A percentile compares a stretch with the other conserved stretches of the same genome.
These are phyloP conservation scores for Candida wancherniae DNA, from an alignment of 805 yeast genomes.

Conservation along the genomic window DNA sequence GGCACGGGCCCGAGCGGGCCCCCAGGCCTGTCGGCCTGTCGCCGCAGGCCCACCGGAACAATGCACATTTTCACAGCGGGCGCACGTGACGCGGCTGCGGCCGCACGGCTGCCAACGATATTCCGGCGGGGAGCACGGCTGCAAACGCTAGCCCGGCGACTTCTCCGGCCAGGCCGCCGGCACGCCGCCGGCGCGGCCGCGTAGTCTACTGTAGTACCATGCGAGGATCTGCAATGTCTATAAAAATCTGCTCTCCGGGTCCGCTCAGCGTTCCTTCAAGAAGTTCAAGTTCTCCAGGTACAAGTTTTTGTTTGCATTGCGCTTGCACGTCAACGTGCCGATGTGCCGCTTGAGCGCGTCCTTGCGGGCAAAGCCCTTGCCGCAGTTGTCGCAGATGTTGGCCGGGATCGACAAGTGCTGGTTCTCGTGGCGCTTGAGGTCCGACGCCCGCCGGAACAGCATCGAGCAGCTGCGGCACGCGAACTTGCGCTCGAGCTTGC, in stretches of 20 bases:
- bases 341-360: slow-evolving; percentile 76
- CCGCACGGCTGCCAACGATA: too few species aligned
- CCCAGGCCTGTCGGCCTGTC: too few species aligned
- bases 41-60: too few species aligned
- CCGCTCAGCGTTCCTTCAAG: slow-evolving; percentile 8
- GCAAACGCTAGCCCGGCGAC: too few species aligned
- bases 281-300: slow-evolving; percentile 31
- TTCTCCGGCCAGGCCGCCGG: too few species aligned
- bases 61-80: too few species aligned
- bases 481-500: slow-evolving; percentile 33
- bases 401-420: slow-evolving; percentile 71
- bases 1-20: too few species aligned
- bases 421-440: slow-evolving; percentile 69
- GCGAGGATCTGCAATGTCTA: too few species aligned
- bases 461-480: slow-evolving; percentile 57
- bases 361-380: slow-evolving; percentile 78
- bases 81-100: too few species aligned
- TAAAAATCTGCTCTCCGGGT: not conserved
- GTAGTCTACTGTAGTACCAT: too few species aligned
- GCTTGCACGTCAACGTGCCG: slow-evolving; percentile 68
- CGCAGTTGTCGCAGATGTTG: slow-evolving; percentile 69
- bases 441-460: slow-evolving; percentile 63
- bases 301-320: slow-evolving; percentile 56
- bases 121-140: too few species aligned
- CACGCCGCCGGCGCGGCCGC: too few species aligned